Evolutionary conservation across 331 rosid species (phyloP), one percentile per base, ranked within the genome.

Genomic region (Ulmus americana): DNA sequence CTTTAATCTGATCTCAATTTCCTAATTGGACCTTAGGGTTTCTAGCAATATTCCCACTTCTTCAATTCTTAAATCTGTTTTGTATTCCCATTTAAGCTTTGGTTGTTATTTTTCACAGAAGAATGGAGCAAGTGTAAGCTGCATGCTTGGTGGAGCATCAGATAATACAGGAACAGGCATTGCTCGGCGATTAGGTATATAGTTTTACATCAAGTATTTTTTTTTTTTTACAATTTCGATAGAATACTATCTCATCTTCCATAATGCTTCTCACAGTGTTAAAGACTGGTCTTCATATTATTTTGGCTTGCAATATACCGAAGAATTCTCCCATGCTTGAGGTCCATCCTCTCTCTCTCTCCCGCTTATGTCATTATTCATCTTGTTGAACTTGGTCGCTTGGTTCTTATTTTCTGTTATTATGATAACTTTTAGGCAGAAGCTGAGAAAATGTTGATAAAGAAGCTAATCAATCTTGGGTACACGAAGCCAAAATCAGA

Each of bases 281-380:
- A 28, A 94, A 84, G 87, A 87, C 95, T 10, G 91, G 96, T 65
- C 84, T 85, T 50, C 86, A 78, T 75, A 75, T 94, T 64, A 63
- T 94, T 57, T 70, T 94, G 85, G 91, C 99, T 73, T 89, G 91
- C 82, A 86, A 83, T 69, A 82, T 88, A 61, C 97, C 95, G 0
- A 87, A 90, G 71, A 90, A 82, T 61, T 79, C 65, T 61, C 85
- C 97, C 55, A 66, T 87, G 83, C 59, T 94, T 68, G 95, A 89
- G 97, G 97, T 90, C 18, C 56, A 69, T 54, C 14, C 22, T 48
- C 64, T 52, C 60, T 42, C 14, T 55, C 10, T 20, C 67, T 6
- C 15, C 40, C n/a, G 4, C 47, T 28, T 13, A 47, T 10, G 13
- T 52, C 28, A 15, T 18, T 42, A 7, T 16, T 59, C 13, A 48